Evolutionary conservation across 345 rosid genomes (phyloP), one percentile per base, ranked within the genome.

Genomic region (Pelargonium nanum): DNA sequence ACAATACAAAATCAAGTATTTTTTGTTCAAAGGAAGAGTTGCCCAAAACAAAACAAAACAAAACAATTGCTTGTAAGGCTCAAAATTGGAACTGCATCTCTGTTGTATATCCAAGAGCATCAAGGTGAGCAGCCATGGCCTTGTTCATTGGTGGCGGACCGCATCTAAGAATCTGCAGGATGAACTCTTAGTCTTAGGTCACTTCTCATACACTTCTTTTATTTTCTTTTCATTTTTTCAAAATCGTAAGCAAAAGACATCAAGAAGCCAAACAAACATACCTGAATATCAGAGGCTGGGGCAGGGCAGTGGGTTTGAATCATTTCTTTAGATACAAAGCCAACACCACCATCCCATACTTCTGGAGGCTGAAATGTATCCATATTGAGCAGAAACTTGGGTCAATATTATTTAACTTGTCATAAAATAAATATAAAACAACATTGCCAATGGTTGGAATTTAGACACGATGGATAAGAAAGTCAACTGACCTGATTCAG

Each of bases 91-190:
- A 93, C 72, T 74, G 87, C 97, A 90, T 94, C 63, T 84, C 96
- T n/a, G 90, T 65, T 9, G 84, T 13, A 65, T 93, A 94, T 19
- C 73, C 95, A 22, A 94, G 82, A 64, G 79, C 83, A 0, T 94
- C 97, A 50, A 94, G 83, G 73, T 90, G 90, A 48, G 74, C 88
- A 23, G 85, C 90, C 94, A 89, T 87, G 78, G 97, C 99, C 74
- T 83, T 89, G 91, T 93, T 93, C 99, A 87, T 93, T 0, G 96
- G 97, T 22, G 99, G 96, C 1, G 97, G 96, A 17, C 99, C 99
- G 21, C 97, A 89, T 74, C 94, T 85, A 67, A 93, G 77, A 60
- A 93, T 71, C 99, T 93, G 78, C 65, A 75, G 17, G 60, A 10
- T 26, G 34, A 8, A 17, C 22, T 19, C 12, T 17, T n/a, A 8